These are phyloP conservation scores for Nemania sp. DNA, from an alignment of 2,329 filamentous ascomycete species.

Conservation along the genomic window DNA sequence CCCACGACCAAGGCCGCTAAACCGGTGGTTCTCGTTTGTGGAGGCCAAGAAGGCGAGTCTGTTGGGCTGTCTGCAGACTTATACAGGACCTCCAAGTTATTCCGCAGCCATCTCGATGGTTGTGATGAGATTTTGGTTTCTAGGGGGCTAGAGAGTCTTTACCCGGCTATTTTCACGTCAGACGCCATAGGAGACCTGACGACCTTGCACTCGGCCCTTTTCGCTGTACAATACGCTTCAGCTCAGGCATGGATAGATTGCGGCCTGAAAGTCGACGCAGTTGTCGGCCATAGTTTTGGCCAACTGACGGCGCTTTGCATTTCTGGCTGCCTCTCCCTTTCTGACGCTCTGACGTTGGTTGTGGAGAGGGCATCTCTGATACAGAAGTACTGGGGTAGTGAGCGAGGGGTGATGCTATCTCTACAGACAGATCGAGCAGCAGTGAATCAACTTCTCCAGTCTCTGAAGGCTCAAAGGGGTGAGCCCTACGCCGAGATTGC, in stretches of 20 bases:
- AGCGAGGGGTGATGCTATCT: constrained; percentile 1
- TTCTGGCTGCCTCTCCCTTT: constrained; percentile 35
- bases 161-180: constrained; percentile 36
- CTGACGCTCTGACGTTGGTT: constrained; percentile 38
- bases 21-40: constrained; percentile 27
- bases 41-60: constrained; percentile 34
- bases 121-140: constrained; percentile 15
- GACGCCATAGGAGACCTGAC: constrained; percentile 30
- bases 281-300: constrained; percentile 47
- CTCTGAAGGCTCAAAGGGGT: neutral
- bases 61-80: constrained; percentile 27
- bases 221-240: constrained; percentile 40
- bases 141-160: constrained; percentile 31
- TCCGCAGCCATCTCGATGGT: constrained; percentile 31
- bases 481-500: constrained; percentile 18
- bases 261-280: constrained; percentile 33
- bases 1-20: constrained; percentile 28
- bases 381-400: neutral
- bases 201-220: constrained; percentile 43
- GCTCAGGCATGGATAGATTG: constrained; percentile 42
- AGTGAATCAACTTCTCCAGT: constrained; percentile 1
- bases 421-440: constrained; percentile 7
- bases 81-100: constrained; percentile 29
- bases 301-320: constrained; percentile 46
- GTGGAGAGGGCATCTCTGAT: neutral